A percentile compares a stretch with the other conserved stretches of the same genome.
phyloP scores from a whole-genome alignment of 2,329 filamentous ascomycete genomes.

The Colletotrichum magnum region DNA sequence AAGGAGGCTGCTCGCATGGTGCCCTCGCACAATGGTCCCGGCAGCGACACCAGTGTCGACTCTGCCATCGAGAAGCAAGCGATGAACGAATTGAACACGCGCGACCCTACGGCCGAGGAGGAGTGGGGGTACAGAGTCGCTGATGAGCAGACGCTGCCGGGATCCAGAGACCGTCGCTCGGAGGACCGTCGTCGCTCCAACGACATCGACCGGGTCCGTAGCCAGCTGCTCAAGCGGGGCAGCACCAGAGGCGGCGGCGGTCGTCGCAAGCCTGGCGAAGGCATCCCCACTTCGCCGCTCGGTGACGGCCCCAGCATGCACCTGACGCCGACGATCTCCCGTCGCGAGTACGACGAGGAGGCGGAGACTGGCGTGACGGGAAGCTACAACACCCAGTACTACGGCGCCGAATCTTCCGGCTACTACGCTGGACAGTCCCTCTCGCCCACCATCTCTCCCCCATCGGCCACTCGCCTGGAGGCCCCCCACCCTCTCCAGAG shows the following conservation, averaged over 20 bases:
- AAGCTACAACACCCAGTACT: conserved; percentile 43
- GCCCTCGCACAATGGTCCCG: conserved; percentile 56
- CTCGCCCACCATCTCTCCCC: conserved; percentile 26
- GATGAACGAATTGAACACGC: conserved; percentile 59
- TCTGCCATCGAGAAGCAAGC: conserved; percentile 58
- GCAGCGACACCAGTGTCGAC: conserved; percentile 41
- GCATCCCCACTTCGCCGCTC: conserved; percentile 52
- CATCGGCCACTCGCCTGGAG: conserved; percentile 2
- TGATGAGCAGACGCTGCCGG: conserved; percentile 52
- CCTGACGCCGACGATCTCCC: conserved; percentile 49
- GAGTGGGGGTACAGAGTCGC: conserved; percentile 54
- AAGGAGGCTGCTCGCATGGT: conserved; percentile 78
- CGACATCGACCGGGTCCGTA: conserved; percentile 56
- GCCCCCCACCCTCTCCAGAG: conserved; percentile 36
- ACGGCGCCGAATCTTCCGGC: conserved; percentile 45
- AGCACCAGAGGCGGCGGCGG: conserved; percentile 63
- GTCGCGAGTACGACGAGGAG: conserved; percentile 60
- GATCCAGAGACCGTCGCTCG: conserved; percentile 48
- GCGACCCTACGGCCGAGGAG: conserved; percentile 52
- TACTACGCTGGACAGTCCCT: conserved; percentile 32
- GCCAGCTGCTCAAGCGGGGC: conserved; percentile 55
- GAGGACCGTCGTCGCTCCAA: conserved; percentile 54
- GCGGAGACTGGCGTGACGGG: conserved; percentile 52
- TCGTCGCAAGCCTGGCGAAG: conserved; percentile 64
- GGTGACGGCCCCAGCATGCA: conserved; percentile 46